phyloP scores from a whole-genome alignment of 2,329 filamentous ascomycete genomes.

The Fusarium ambrosium region DNA sequence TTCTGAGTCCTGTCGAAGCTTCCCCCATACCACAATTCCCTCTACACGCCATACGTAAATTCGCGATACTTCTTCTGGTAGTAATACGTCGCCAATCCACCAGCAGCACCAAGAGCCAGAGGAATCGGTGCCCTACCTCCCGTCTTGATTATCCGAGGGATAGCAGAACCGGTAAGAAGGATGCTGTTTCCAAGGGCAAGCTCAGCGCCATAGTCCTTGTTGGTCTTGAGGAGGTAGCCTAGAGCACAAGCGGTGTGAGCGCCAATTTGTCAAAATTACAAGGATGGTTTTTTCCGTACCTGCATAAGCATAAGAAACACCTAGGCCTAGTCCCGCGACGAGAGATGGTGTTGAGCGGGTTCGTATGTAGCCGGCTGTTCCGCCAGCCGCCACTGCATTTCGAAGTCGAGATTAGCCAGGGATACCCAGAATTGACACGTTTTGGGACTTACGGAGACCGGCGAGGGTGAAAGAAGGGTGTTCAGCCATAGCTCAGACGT shows the following conservation, averaged over 20 bases:
- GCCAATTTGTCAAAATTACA: too few species aligned
- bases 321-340: constrained; percentile 44
- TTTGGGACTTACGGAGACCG: constrained; percentile 51
- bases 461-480: constrained; percentile 58
- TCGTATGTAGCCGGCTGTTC: constrained; percentile 43
- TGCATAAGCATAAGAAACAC: constrained; percentile 44
- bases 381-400: constrained; percentile 41
- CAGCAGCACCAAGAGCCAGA: constrained; percentile 50
- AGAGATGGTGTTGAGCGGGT: constrained; percentile 46
- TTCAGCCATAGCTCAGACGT: constrained; percentile 51
- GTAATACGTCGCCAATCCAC: constrained; percentile 55
- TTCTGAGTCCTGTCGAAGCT: neutral
- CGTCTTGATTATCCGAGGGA: constrained; percentile 56
- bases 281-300: too few species aligned
- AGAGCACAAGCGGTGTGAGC: too few species aligned
- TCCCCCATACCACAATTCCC: neutral
- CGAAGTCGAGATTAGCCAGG: neutral
- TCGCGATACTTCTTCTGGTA: constrained; percentile 59
- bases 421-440: fast-evolving
- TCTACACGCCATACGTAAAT: constrained; percentile 55
- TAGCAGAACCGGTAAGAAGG: constrained; percentile 53
- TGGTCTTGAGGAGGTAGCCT: constrained; percentile 58
- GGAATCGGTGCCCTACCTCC: constrained; percentile 54
- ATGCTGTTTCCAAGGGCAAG: constrained; percentile 57
- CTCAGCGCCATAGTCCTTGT: constrained; percentile 59